Base-by-base conservation (phyloP, 768 basidiomycete species). In the Kwoniella dendrophila region DNA sequence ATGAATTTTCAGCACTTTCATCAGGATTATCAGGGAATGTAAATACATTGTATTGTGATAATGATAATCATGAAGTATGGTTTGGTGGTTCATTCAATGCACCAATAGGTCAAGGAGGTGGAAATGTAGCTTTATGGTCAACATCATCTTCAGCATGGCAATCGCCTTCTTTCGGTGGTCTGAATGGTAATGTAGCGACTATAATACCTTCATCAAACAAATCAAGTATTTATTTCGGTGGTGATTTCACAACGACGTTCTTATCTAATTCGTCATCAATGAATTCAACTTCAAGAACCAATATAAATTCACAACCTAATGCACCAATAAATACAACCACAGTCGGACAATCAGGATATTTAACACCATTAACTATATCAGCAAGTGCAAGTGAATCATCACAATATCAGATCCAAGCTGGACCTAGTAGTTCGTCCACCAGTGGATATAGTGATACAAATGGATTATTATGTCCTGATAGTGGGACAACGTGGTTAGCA, bases 401-500 rank as follows among this genome's bases (percentile, higher is more conserved):
- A 12, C 90, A 89, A 74, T 83, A 80, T 69, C 81, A 88, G 60
- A 85, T 92, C 55, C 59, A 64, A 11, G 77, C 76, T 66, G 71
- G 60, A 63, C 64, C 80, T 0, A 40, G 74, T 10, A 67, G 67
- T 29, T 52, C 67, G 38, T 62, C 71, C n/a, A 58, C 60, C 24
- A 72, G 75, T 56, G 66, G 69, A 41, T 74, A 77, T 56, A 65
- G 69, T 29, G 69, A 75, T 63, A 69, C 79, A 0, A 66, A 71
- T 30, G 71, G 72, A 4, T 43, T 92, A 64, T 85, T 97, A 41
- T 99, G 96, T 78, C 94, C 96, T 1, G 75, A 85, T n/a, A 74
- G 83, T 4, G 92, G 73, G n/a, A n/a, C n/a, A 88, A 90, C 87
- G 0, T 99, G 95, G 95, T 85, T 95, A 54, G 89, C 87, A 34